Evolutionary conservation across 2,329 filamentous ascomycete genomes (phyloP).

Genomic region (Aspergillus felis): DNA sequence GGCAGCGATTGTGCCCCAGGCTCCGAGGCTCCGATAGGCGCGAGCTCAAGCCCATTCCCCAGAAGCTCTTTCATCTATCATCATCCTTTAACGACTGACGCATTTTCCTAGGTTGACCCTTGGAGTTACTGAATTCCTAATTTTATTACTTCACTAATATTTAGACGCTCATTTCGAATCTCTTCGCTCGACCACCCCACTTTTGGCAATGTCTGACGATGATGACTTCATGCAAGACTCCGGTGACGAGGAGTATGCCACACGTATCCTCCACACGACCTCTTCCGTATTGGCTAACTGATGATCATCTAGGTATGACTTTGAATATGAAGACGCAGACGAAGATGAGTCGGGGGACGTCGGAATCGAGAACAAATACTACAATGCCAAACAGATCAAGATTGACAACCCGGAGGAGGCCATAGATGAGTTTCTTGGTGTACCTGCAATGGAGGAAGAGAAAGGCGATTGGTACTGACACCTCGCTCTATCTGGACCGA

Average conservation of each 20-base stretch:
- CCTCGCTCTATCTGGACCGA: background rate
- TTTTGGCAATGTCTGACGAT: conserved; percentile 67
- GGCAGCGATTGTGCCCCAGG: background rate
- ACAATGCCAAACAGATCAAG: conserved; percentile 98
- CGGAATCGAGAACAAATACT: conserved; percentile 99
- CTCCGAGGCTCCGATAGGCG: conserved; percentile 18
- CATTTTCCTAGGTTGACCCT: background rate
- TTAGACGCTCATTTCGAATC: background rate
- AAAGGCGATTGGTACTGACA: conserved; percentile 79
- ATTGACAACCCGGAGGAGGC: conserved; percentile 79
- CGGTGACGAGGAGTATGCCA: conserved; percentile 72
- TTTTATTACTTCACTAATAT: background rate
- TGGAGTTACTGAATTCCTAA: background rate
- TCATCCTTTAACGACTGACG: conserved; percentile 1
- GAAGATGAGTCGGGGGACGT: conserved; percentile 85
- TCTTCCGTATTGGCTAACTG: conserved; percentile 20
- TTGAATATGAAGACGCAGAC: conserved; percentile 94
- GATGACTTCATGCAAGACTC: conserved; percentile 95
- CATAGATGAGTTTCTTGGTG: conserved; percentile 85
- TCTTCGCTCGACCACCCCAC: background rate
- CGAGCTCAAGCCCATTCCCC: conserved; percentile 4
- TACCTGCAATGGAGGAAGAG: conserved; percentile 77
- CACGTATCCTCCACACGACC: background rate
- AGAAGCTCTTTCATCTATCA: conserved; percentile 3
- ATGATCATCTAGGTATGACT: conserved; percentile 66